A percentile compares a stretch with the other conserved stretches of the same genome.
These are phyloP conservation scores for Craterostigma plantagineum DNA, from an alignment of 257 asterid genomes.

Conservation along the genomic window DNA sequence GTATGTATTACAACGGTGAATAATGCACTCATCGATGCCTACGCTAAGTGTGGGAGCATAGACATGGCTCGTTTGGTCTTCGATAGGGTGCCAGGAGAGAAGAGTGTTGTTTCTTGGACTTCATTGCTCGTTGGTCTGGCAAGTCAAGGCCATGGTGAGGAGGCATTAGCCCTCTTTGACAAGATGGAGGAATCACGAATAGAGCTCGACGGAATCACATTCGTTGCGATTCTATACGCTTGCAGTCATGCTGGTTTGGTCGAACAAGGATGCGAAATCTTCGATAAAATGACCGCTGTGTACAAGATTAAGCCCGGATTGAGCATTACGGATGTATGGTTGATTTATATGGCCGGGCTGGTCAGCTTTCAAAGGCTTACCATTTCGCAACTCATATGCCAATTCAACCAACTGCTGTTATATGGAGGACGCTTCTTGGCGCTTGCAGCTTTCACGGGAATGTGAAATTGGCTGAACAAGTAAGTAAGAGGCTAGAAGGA, in stretches of 20 bases:
- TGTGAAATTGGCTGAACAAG: slow-evolving; percentile 47
- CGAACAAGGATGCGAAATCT: slow-evolving; percentile 34
- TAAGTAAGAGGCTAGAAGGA: slow-evolving; percentile 37
- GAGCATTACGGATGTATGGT: slow-evolving; percentile 97
- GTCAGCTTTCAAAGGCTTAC: slow-evolving; percentile 44
- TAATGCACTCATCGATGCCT: slow-evolving; percentile 61
- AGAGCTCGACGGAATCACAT: slow-evolving; percentile 44
- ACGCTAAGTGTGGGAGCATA: slow-evolving; percentile 59
- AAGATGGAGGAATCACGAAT: slow-evolving; percentile 53
- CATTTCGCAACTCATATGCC: slow-evolving; percentile 52
- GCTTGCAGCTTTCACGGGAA: slow-evolving; percentile 68
- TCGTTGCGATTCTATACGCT: slow-evolving; percentile 52
- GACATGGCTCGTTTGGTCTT: slow-evolving; percentile 61
- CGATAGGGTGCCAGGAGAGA: slow-evolving; percentile 40
- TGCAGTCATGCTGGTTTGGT: slow-evolving; percentile 83
- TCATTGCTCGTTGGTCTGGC: slow-evolving; percentile 62
- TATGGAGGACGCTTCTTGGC: slow-evolving; percentile 89
- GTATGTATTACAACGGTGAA: slow-evolving; percentile 51
- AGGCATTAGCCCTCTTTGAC: slow-evolving; percentile 36
- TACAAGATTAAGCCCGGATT: slow-evolving; percentile 36
- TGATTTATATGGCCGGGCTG: slow-evolving; percentile 72
- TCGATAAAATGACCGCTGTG: slow-evolving; percentile 33
- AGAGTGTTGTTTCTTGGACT: slow-evolving; percentile 57
- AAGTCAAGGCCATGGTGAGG: slow-evolving; percentile 66
- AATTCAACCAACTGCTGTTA: slow-evolving; percentile 40